Percentiles rank a stretch among this genome's conserved stretches.
These are phyloP conservation scores for Chlorociboria aeruginascens DNA, from an alignment of 495 filamentous ascomycete species.

Conservation along the genomic window DNA sequence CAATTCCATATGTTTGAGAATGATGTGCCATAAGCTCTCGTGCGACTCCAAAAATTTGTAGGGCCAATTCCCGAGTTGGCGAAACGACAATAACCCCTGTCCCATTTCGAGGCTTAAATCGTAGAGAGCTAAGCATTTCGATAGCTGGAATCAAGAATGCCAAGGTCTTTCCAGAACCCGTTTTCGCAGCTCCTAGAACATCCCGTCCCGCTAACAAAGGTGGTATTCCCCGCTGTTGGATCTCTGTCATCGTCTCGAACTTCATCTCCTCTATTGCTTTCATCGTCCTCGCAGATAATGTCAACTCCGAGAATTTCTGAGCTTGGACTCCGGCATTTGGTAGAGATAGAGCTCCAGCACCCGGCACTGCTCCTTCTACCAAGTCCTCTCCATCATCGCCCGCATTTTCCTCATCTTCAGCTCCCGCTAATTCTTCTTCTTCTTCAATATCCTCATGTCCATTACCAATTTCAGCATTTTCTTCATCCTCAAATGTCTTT, in stretches of 20 bases:
- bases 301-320: constrained; percentile 60
- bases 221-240: constrained; percentile 80
- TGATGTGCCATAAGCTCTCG: constrained; percentile 79
- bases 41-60: constrained; percentile 94
- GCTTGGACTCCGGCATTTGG: constrained; percentile 11
- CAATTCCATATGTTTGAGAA: constrained; percentile 89
- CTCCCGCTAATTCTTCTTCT: neutral
- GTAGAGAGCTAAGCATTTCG: constrained; percentile 83
- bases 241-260: constrained; percentile 92
- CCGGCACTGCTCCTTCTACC: constrained; percentile 5
- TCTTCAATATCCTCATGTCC: neutral
- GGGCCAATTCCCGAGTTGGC: constrained; percentile 78
- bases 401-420: constrained; percentile 5
- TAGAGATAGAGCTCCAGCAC: constrained; percentile 8
- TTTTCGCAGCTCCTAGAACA: constrained; percentile 94
- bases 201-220: constrained; percentile 82
- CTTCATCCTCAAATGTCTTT: constrained; percentile 9
- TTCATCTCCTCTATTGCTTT: constrained; percentile 83
- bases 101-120: constrained; percentile 58
- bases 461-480: neutral
- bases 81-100: constrained; percentile 82
- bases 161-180: constrained; percentile 89
- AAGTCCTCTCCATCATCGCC: constrained; percentile 7
- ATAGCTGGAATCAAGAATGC: constrained; percentile 90
- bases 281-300: constrained; percentile 76